phyloP scores from a whole-genome alignment of 208 protist genomes.

The Leishmania turanica region DNA sequence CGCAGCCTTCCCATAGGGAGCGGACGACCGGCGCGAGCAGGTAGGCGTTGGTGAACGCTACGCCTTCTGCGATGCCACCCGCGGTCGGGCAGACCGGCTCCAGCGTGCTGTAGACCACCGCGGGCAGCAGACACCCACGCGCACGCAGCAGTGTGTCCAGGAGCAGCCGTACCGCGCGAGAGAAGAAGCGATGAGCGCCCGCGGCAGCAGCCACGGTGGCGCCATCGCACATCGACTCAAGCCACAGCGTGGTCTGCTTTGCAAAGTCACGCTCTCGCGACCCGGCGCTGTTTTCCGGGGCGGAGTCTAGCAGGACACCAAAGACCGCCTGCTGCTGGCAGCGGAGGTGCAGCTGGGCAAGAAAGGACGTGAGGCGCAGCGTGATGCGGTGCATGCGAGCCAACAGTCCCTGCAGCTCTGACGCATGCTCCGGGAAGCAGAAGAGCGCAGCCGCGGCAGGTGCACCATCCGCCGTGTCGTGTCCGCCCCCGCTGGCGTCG shows the following conservation, averaged over 20 bases:
- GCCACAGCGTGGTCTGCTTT: constrained; percentile 13
- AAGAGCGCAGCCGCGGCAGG: neutral
- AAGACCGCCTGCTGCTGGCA: constrained; percentile 19
- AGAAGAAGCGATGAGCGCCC: constrained; percentile 8
- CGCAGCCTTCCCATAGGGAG: constrained; percentile 20
- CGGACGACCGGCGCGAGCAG: constrained; percentile 12
- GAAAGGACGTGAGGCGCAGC: constrained; percentile 31
- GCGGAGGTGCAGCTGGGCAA: constrained; percentile 27
- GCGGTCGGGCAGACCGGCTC: constrained; percentile 3
- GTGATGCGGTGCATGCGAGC: constrained; percentile 28
- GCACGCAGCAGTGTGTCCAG: constrained; percentile 17
- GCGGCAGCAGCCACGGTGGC: neutral
- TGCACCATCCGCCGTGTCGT: neutral
- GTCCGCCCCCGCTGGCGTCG: neutral
- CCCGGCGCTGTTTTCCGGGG: constrained; percentile 13
- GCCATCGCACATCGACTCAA: constrained; percentile 7
- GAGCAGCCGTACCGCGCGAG: constrained; percentile 19
- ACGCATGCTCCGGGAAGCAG: neutral
- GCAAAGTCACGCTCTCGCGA: constrained; percentile 20
- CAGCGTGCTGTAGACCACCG: constrained; percentile 9
- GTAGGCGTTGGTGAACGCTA: constrained; percentile 8
- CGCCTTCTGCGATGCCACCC: constrained; percentile 9
- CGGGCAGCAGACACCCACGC: constrained; percentile 26
- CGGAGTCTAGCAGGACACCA: constrained; percentile 18
- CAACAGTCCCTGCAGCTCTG: constrained; percentile 27